phyloP scores from a whole-genome alignment of 495 filamentous ascomycete species.

The Stereocaulon alpinum region DNA sequence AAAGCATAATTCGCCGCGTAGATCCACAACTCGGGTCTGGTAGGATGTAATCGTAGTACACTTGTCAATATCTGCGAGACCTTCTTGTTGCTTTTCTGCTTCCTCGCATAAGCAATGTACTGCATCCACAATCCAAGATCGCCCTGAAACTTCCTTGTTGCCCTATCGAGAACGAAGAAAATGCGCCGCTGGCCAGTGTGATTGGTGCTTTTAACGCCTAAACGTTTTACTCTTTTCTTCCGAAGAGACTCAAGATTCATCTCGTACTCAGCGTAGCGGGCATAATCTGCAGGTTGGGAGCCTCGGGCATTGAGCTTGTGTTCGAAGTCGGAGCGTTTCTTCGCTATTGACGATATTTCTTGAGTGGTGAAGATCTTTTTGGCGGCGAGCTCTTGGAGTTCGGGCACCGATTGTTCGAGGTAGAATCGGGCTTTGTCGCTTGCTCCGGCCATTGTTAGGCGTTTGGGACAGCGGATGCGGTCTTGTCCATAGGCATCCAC shows the following conservation, averaged over 20 bases:
- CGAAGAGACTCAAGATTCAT: conserved; percentile 78
- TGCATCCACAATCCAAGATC: conserved; percentile 81
- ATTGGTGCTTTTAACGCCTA: conserved; percentile 54
- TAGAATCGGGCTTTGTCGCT: conserved; percentile 93
- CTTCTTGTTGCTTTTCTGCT: conserved; percentile 69
- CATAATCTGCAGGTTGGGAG: conserved; percentile 62
- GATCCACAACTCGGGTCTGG: conserved; percentile 76
- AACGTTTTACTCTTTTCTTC: conserved; percentile 66
- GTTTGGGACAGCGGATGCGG: neutral
- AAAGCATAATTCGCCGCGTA: conserved; percentile 68
- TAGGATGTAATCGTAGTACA: conserved; percentile 73
- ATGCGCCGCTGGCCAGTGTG: conserved; percentile 69
- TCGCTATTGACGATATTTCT: conserved; percentile 77
- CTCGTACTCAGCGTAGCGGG: conserved; percentile 82
- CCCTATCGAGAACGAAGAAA: conserved; percentile 81
- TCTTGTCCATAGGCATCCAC: neutral
- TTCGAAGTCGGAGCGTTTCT: conserved; percentile 87
- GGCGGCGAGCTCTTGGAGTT: conserved; percentile 77
- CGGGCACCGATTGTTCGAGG: conserved; percentile 80
- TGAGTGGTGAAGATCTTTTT: conserved; percentile 83
- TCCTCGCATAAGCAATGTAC: conserved; percentile 72
- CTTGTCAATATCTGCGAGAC: conserved; percentile 65
- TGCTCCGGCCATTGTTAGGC: conserved; percentile 57
- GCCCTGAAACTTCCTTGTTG: conserved; percentile 74
- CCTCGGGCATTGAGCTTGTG: conserved; percentile 78